A percentile compares a stretch with the other conserved stretches of the same genome.
These are phyloP conservation scores for Rhododendron griersonianum DNA, from an alignment of 148 eudicot genomes.

Conservation along the genomic window DNA sequence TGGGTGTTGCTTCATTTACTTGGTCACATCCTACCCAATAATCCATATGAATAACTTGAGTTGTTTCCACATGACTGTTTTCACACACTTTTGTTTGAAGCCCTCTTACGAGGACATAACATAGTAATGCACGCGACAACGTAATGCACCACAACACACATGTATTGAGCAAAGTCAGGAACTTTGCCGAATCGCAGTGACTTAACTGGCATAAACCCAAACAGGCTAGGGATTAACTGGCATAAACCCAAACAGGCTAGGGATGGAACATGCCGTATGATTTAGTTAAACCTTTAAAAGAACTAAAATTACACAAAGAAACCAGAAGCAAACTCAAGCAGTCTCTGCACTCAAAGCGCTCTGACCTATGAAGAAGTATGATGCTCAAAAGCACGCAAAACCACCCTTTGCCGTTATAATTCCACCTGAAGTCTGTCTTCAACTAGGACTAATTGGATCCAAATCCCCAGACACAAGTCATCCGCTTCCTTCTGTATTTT, in stretches of 20 bases:
- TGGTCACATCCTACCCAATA: no score
- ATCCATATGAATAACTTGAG: no score
- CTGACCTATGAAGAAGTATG: neutral
- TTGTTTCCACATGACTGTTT: no score
- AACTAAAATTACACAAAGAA: neutral
- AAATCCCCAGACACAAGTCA: conserved; percentile 2
- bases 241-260: neutral
- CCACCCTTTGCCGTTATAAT: neutral
- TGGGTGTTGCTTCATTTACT: no score
- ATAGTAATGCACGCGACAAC: no score
- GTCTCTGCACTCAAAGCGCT: neutral
- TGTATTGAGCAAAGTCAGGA: neutral
- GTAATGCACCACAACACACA: neutral
- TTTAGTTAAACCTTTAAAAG: neutral
- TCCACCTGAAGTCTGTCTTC: neutral
- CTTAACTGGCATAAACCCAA: neutral
- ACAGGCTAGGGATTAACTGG: neutral
- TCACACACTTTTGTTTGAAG: no score
- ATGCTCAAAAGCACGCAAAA: neutral
- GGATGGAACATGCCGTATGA: neutral
- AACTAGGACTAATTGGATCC: neutral
- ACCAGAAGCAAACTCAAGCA: neutral
- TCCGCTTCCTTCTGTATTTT: conserved; percentile 21
- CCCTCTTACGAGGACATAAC: no score
- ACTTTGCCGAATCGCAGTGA: neutral